Conservation (phyloP, 495 filamentous ascomycete genomes). For the Bryoglossum gracile region DNA sequence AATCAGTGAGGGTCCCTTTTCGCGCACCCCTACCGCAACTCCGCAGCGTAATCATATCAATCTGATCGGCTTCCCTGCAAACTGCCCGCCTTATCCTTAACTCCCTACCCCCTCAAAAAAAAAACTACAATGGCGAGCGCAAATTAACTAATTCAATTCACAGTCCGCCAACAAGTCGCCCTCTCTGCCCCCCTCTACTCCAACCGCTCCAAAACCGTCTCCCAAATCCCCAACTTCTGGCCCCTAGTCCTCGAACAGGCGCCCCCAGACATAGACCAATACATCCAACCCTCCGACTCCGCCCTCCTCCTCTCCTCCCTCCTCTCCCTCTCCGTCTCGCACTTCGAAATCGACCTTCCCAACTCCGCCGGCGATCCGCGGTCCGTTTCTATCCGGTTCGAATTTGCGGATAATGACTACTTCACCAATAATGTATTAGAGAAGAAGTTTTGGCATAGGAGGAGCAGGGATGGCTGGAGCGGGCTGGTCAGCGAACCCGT, state of each 20-base stretch:
- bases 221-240: constrained; percentile 80
- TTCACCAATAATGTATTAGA: constrained; percentile 68
- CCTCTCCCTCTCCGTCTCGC: constrained; percentile 55
- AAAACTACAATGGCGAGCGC: too few relatives aligned
- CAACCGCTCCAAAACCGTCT: constrained; percentile 59
- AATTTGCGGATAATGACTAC: constrained; percentile 61
- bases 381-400: constrained; percentile 52
- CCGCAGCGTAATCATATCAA: constrained; percentile 13
- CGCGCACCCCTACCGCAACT: too few relatives aligned
- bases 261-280: constrained; percentile 74
- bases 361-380: constrained; percentile 51
- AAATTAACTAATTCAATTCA: background rate
- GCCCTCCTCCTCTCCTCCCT: constrained; percentile 56
- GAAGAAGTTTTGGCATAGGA: constrained; percentile 84
- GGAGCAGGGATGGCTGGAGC: constrained; percentile 53
- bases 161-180: constrained; percentile 50
- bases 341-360: constrained; percentile 60
- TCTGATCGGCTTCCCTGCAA: background rate
- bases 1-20: constrained; percentile 49
- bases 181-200: constrained; percentile 56
- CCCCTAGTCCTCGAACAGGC: constrained; percentile 76
- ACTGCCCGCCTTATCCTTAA: too few relatives aligned
- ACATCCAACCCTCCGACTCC: constrained; percentile 72
- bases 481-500: constrained; percentile 82
- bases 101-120: too few relatives aligned